Evolutionary conservation across 768 basidiomycete species (phyloP).

Genomic region (Phaffia australis): DNA sequence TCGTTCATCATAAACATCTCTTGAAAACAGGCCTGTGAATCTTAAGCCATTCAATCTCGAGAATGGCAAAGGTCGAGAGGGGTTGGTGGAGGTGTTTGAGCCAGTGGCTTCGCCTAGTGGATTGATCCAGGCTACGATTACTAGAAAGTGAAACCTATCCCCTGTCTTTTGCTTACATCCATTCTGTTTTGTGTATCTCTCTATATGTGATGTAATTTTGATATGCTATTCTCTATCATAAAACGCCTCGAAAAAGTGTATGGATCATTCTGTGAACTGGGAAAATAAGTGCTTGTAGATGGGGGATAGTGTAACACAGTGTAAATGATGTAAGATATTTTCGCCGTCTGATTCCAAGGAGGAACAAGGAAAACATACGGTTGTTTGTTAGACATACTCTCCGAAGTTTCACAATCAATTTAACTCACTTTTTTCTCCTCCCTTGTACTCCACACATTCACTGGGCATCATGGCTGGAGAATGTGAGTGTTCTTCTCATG

Average conservation of each 20-base stretch:
- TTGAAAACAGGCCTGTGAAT: constrained; percentile 35
- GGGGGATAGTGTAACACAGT: no score
- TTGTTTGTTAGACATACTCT: no score
- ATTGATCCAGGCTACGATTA: constrained; percentile 39
- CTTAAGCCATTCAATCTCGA: constrained; percentile 39
- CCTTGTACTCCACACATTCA: not conserved
- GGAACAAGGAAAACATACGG: no score
- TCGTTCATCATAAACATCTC: constrained; percentile 10
- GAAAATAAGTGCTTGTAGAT: no score
- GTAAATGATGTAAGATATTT: no score
- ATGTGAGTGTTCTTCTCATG: constrained; percentile 11
- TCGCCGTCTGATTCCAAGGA: no score
- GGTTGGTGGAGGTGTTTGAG: constrained; percentile 70
- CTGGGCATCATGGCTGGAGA: constrained; percentile 19
- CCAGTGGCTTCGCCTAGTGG: constrained; percentile 64
- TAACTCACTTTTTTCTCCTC: no score
- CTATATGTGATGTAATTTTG: no score
- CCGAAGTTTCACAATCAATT: no score
- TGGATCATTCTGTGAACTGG: no score
- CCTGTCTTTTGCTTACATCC: not conserved
- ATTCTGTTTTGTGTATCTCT: not conserved
- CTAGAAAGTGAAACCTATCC: constrained; percentile 28
- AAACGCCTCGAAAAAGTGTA: no score
- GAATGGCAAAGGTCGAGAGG: constrained; percentile 41
- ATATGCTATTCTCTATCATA: no score